Conservation (phyloP, 129 eudicot genomes). For the Silybum marianum region DNA sequence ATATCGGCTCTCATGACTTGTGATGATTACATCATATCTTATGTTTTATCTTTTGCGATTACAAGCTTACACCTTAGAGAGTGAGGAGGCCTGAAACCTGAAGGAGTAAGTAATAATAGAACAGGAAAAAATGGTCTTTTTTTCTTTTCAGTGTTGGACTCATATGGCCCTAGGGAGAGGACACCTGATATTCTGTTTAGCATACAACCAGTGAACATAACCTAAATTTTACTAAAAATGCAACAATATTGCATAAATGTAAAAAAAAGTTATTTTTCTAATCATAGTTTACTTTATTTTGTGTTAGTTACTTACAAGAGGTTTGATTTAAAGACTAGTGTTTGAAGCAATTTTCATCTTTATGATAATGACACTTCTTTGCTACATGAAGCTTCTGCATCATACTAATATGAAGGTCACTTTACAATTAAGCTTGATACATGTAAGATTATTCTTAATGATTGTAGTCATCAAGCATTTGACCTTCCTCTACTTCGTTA, state of each 20-base stretch:
- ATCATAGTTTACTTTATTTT: neutral
- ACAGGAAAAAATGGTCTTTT: no score
- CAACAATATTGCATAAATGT: neutral
- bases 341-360: neutral
- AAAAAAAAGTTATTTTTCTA: neutral
- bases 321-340: neutral
- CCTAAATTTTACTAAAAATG: neutral
- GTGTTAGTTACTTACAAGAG: neutral
- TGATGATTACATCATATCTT: no score
- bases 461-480: neutral
- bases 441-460: neutral
- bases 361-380: neutral
- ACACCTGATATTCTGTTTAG: no score
- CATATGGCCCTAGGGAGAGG: neutral
- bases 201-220: neutral
- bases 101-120: no score
- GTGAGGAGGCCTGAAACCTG: no score
- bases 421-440: neutral
- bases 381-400: neutral
- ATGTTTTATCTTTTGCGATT: no score
- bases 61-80: no score
- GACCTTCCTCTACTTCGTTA: neutral
- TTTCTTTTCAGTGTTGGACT: neutral
- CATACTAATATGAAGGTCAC: neutral
- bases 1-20: no score